These are phyloP conservation scores for Petasospora rhodanensis DNA, from an alignment of 1,139 yeast species.

Conservation along the genomic window DNA sequence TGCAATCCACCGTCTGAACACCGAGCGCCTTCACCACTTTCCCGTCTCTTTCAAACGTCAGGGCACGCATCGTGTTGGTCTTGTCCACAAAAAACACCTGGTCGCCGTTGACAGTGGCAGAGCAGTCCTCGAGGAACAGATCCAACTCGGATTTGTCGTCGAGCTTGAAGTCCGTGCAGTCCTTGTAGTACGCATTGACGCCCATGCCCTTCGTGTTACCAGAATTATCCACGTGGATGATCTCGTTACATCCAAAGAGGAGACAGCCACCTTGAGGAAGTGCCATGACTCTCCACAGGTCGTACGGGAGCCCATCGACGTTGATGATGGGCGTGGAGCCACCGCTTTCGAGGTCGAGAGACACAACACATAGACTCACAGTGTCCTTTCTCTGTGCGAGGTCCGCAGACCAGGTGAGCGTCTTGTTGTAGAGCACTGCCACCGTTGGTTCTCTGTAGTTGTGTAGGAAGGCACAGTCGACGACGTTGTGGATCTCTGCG, in stretches of 20 bases:
- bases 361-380: constrained; percentile 53
- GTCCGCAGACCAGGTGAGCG: constrained; percentile 71
- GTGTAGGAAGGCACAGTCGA: constrained; percentile 61
- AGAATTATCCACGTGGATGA: constrained; percentile 77
- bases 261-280: constrained; percentile 64
- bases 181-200: constrained; percentile 52
- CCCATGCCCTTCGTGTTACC: constrained; percentile 70
- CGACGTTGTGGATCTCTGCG: constrained; percentile 50
- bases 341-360: constrained; percentile 60
- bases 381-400: constrained; percentile 61
- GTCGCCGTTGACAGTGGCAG: constrained; percentile 41
- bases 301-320: constrained; percentile 68
- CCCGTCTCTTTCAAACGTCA: constrained; percentile 50
- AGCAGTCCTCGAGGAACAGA: constrained; percentile 58
- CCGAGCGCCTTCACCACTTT: constrained; percentile 33
- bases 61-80: constrained; percentile 45
- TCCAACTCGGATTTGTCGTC: constrained; percentile 51
- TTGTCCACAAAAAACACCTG: constrained; percentile 49
- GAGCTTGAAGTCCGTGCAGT: constrained; percentile 45
- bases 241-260: constrained; percentile 70
- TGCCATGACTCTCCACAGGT: constrained; percentile 60
- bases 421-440: constrained; percentile 59
- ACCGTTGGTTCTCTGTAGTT: constrained; percentile 78
- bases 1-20: constrained; percentile 21
- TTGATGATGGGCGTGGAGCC: constrained; percentile 66